Conservation (phyloP, 2,329 filamentous ascomycete genomes). For the Podosphaera fusca region DNA sequence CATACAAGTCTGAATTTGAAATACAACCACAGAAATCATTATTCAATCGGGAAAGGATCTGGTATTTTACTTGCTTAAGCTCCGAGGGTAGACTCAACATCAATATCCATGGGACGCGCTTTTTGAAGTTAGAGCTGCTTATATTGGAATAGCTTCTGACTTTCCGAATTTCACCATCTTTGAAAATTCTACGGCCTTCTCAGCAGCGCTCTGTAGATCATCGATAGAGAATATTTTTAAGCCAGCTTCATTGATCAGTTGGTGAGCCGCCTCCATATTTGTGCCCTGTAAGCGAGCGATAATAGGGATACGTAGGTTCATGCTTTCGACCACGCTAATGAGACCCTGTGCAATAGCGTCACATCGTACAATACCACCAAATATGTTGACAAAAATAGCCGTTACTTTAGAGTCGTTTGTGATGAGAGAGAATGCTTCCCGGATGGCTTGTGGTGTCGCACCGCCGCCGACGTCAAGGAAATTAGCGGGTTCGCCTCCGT, state of each 20-base stretch:
- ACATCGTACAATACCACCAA: conserved; percentile 94
- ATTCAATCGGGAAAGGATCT: conserved; percentile 12
- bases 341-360: conserved; percentile 92
- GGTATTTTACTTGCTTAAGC: conserved; percentile 31
- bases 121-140: conserved; percentile 11
- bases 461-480: conserved; percentile 97
- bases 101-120: conserved; percentile 92
- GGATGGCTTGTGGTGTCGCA: conserved; percentile 88
- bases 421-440: conserved; percentile 95
- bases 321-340: conserved; percentile 79
- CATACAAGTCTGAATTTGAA: conserved; percentile 14
- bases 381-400: conserved; percentile 99
- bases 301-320: conserved; percentile 92
- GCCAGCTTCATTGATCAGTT: conserved; percentile 85
- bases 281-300: conserved; percentile 94
- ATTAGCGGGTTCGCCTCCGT: conserved; percentile 87
- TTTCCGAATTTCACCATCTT: conserved; percentile 92
- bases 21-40: conserved; percentile 15
- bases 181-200: conserved; percentile 96
- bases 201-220: conserved; percentile 86
- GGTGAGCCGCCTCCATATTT: conserved; percentile 87
- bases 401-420: conserved; percentile 96
- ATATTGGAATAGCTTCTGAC: conserved; percentile 16
- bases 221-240: conserved; percentile 99
- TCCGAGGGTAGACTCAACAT: conserved; percentile 82